Evolutionary conservation across 345 rosid species (phyloP).

Genomic region (Eucalyptus victrix): DNA sequence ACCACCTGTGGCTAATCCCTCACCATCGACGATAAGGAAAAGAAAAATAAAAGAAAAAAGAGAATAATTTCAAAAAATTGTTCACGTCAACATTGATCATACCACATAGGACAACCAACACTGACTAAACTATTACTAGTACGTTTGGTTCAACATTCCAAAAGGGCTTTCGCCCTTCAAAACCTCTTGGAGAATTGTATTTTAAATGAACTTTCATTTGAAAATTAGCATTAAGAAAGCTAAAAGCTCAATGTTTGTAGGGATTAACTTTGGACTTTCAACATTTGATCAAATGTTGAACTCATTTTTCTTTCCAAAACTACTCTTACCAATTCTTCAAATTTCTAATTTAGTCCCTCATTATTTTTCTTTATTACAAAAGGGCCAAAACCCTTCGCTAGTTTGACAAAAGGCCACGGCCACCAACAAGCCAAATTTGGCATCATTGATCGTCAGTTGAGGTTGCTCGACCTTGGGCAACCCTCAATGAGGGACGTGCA

Average conservation of each 20-base stretch:
- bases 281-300: rapidly evolving
- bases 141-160: no score
- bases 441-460: rapidly evolving
- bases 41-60: no score
- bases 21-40: rapidly evolving
- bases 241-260: rapidly evolving
- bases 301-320: no score
- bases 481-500: rapidly evolving
- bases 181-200: no score
- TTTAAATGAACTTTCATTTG: no score
- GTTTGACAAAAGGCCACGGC: rapidly evolving
- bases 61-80: no score
- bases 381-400: rapidly evolving
- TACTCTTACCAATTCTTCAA: no score
- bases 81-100: rapidly evolving
- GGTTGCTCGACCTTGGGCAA: no score
- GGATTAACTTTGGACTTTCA: no score
- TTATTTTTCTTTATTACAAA: no score
- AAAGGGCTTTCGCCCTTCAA: no score
- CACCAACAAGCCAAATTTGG: rapidly evolving
- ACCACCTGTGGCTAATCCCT: rapidly evolving
- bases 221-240: rapidly evolving
- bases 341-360: no score
- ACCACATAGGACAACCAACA: rapidly evolving
- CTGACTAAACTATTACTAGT: rapidly evolving